Conservation (phyloP, 176 grass and related monocot species). For the Puccinellia tenuiflora region DNA sequence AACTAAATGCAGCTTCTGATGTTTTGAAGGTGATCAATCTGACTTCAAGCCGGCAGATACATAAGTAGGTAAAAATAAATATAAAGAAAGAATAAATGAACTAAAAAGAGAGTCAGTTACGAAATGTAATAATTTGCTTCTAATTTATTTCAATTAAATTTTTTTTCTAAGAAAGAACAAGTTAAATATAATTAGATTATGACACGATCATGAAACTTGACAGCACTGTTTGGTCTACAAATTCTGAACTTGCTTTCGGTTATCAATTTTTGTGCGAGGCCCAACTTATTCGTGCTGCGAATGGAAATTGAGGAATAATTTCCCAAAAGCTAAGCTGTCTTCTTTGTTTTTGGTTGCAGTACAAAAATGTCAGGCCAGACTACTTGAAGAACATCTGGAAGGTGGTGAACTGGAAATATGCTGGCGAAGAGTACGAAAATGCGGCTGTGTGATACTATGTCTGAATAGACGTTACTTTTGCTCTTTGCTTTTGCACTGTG, state of each 20-base stretch:
- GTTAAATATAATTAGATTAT: neutral
- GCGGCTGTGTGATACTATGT: slow-evolving; percentile 40
- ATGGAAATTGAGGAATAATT: neutral
- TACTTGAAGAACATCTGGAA: slow-evolving; percentile 96
- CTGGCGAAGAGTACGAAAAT: slow-evolving; percentile 63
- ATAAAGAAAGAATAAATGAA: neutral
- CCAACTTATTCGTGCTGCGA: neutral
- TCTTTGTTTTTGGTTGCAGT: slow-evolving; percentile 48
- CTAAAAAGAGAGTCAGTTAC: neutral
- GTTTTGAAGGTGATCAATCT: neutral
- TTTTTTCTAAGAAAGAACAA: neutral
- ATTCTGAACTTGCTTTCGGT: neutral
- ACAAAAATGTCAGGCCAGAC: slow-evolving; percentile 92
- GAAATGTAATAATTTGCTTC: neutral
- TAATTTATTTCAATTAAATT: neutral
- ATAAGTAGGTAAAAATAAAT: neutral
- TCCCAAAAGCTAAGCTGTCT: neutral
- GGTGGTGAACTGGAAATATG: slow-evolving; percentile 98
- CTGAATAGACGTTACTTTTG: neutral
- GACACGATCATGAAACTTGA: neutral
- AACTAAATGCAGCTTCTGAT: neutral
- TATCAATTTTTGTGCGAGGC: neutral
- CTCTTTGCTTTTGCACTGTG: neutral
- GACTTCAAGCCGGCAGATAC: neutral
- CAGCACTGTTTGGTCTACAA: neutral